A percentile compares a stretch with the other conserved stretches of the same genome.
Conservation (phyloP, 179 eudicot genomes). For the Beta macrorhiza region DNA sequence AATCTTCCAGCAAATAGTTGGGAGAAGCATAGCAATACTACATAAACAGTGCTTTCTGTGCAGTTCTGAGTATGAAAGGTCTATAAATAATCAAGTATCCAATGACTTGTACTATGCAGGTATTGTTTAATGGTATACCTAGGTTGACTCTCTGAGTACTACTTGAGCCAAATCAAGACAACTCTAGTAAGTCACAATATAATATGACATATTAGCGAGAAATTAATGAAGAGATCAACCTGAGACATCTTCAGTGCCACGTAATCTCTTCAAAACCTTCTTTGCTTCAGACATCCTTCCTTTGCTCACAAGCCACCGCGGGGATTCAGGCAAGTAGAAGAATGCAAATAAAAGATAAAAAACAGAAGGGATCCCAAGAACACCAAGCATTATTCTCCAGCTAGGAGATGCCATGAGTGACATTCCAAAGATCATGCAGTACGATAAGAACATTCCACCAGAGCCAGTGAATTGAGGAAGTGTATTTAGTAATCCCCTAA, state of each 20-base stretch:
- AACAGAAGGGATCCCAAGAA: constrained; percentile 65
- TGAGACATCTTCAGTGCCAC: constrained; percentile 67
- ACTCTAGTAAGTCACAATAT: background rate
- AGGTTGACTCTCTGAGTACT: constrained; percentile 2
- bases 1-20: background rate
- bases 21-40: background rate
- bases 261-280: constrained; percentile 54
- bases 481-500: constrained; percentile 67
- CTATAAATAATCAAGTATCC: background rate
- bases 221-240: constrained; percentile 36
- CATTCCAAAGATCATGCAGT: constrained; percentile 74
- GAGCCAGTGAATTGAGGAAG: constrained; percentile 81
- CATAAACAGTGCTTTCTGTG: background rate
- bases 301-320: constrained; percentile 80
- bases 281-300: constrained; percentile 77
- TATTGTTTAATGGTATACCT: background rate
- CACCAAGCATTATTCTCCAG: constrained; percentile 82
- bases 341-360: constrained; percentile 49
- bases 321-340: constrained; percentile 69
- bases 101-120: background rate
- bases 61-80: background rate
- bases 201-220: background rate
- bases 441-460: constrained; percentile 72
- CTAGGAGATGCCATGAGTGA: constrained; percentile 60
- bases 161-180: constrained; percentile 12